Evolutionary conservation across 2,329 filamentous ascomycete genomes (phyloP).

Genomic region (Clarireedia homoeocarpa): DNA sequence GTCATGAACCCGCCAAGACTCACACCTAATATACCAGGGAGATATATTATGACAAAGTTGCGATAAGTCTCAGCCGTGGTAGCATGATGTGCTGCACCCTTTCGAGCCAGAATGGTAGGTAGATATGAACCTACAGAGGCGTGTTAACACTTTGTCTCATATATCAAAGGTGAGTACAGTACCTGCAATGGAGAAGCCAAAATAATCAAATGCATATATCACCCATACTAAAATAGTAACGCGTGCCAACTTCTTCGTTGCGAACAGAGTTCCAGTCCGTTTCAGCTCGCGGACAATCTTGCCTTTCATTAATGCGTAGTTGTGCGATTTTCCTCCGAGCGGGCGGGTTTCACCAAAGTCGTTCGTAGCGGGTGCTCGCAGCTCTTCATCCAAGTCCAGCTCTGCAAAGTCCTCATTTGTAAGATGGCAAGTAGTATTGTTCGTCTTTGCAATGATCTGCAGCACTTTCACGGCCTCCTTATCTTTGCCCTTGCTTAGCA

Average conservation of each 20-base stretch:
- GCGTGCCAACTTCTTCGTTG: conserved; percentile 33
- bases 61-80: conserved; percentile 28
- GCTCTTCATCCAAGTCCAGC: not conserved
- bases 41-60: conserved; percentile 31
- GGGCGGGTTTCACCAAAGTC: not conserved
- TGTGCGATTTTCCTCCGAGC: not conserved
- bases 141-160: not conserved
- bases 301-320: not conserved
- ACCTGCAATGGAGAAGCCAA: conserved; percentile 36
- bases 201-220: conserved; percentile 43
- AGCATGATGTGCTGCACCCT: conserved; percentile 22
- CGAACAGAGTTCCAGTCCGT: conserved; percentile 39
- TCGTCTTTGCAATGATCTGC: conserved; percentile 46
- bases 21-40: conserved; percentile 29
- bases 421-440: conserved; percentile 23
- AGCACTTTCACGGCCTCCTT: conserved; percentile 45
- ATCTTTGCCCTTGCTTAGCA: conserved; percentile 47
- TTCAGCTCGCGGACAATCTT: conserved; percentile 27
- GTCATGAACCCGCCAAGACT: conserved; percentile 16
- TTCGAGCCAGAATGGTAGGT: conserved; percentile 27
- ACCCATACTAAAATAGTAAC: conserved; percentile 42
- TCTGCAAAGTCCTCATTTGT: conserved; percentile 6
- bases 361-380: not conserved
- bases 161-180: conserved; percentile 27
- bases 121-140: conserved; percentile 33